Evolutionary conservation across 73 alveolate species (phyloP), one percentile per base, ranked within the genome.

Genomic region (Tetrahymena borealis): DNA sequence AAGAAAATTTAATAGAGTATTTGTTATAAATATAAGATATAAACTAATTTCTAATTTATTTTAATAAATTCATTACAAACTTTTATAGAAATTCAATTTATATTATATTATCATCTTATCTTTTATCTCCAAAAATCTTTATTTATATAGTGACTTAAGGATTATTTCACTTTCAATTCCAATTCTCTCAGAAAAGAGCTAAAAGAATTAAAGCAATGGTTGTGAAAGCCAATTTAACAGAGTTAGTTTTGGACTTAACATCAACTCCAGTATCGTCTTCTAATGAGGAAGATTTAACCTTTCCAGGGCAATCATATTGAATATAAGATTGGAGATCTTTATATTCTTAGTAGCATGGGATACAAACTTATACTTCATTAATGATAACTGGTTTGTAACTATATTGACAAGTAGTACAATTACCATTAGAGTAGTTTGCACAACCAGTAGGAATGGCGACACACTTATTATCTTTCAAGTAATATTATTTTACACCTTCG

Each of bases 251-350:
- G 10, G 85, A 35, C 28, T 60, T 24, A 60, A 60, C 35, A 15
- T 32, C 4, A 16, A 20, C 7, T 60, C 33, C 85, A 20, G n/a
- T 35, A 20, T 60, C 85, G 10, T 60, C 31, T 60, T 60, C 85
- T 60, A 60, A 60, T 60, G 7, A 18, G 1, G 85, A 13, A 24
- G 20, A 15, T 60, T 60, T 60, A 28, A 60, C 38, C 35, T 60
- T 60, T 60, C 85, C 85, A 32, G 85, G 85, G 85, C 85, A 60
- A n/a, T 60, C 85, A n/a, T 60, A 60, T 60, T 60, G 37, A n/a
- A 60, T 60, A 8, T 2, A 60, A 18, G 85, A 1, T 60, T 60
- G 6, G 13, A 18, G 20, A n/a, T 13, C 31, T 15, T 60, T 60
- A 35, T 24, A 60, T 60, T 60, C 85, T 60, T 60, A 35, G 13